Conservation (phyloP, 495 filamentous ascomycete species). For the Aspergillus homomorphus region DNA sequence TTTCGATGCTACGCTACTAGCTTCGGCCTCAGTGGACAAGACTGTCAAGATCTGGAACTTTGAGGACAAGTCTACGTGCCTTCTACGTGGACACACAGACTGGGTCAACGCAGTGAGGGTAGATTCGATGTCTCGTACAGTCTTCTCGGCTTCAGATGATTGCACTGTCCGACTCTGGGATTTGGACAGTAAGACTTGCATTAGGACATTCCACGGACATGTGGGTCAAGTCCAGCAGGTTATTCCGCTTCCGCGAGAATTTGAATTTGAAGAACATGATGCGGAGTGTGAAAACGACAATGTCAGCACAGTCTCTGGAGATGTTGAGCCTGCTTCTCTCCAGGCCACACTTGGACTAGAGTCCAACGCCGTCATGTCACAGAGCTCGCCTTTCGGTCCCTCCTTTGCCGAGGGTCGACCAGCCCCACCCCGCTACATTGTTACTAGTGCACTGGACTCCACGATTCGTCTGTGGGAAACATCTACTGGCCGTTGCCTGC, state of each 20-base stretch:
- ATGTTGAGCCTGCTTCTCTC: conserved; percentile 27
- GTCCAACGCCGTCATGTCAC: conserved; percentile 34
- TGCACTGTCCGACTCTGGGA: conserved; percentile 92
- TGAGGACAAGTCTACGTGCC: conserved; percentile 71
- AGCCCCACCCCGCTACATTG: conserved; percentile 79
- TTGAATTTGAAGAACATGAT: conserved; percentile 72
- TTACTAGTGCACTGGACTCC: conserved; percentile 84
- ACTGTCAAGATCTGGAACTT: conserved; percentile 95
- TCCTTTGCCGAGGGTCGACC: conserved; percentile 61
- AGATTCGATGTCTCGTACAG: conserved; percentile 73
- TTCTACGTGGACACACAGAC: conserved; percentile 79
- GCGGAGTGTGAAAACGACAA: conserved; percentile 56
- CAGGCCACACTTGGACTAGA: conserved; percentile 20
- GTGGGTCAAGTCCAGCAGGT: conserved; percentile 95
- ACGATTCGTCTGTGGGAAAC: conserved; percentile 95
- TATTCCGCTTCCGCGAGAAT: conserved; percentile 74
- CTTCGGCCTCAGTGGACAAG: conserved; percentile 82
- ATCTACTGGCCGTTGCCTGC: conserved; percentile 71
- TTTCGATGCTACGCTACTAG: conserved; percentile 78
- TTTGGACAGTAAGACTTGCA: conserved; percentile 72
- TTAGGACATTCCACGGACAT: conserved; percentile 85
- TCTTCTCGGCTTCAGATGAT: conserved; percentile 93
- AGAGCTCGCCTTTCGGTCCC: conserved; percentile 52
- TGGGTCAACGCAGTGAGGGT: conserved; percentile 94
- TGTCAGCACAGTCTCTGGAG: conserved; percentile 36